Evolutionary conservation across 768 basidiomycete genomes (phyloP).

Genomic region (Tricholomella constricta): DNA sequence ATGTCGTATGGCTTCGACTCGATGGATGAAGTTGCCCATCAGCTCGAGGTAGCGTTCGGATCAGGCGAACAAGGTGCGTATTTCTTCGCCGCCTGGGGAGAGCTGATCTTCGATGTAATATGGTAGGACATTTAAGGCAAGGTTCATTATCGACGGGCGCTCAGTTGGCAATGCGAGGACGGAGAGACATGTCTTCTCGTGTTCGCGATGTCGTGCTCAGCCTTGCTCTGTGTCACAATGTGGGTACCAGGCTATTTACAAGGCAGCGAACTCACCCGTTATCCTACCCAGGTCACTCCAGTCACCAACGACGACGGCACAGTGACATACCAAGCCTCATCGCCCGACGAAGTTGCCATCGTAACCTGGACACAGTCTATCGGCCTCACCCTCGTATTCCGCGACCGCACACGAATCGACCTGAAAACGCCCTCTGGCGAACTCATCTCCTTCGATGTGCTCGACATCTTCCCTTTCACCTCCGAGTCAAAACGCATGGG

Average conservation of each 20-base stretch:
- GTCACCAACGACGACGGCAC: conserved; percentile 93
- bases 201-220: conserved; percentile 92
- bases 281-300: conserved; percentile 77
- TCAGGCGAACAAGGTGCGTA: conserved; percentile 55
- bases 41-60: conserved; percentile 85
- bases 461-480: conserved; percentile 97
- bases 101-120: not conserved
- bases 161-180: conserved; percentile 82
- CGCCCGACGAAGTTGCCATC: conserved; percentile 98
- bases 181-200: conserved; percentile 93
- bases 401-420: conserved; percentile 90
- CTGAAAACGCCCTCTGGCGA: conserved; percentile 71
- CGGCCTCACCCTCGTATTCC: conserved; percentile 83
- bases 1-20: conserved; percentile 96
- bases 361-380: conserved; percentile 97
- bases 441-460: conserved; percentile 75
- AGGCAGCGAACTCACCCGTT: too few species aligned
- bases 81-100: not conserved
- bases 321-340: conserved; percentile 97
- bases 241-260: conserved; percentile 35
- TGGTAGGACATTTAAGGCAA: conserved; percentile 44
- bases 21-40: conserved; percentile 98
- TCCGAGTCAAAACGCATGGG: conserved; percentile 99
- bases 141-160: conserved; percentile 72
- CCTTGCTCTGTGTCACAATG: conserved; percentile 95